Evolutionary conservation across 371 early-diverging fungal species (phyloP).

Genomic region (Mucor irregularis): DNA sequence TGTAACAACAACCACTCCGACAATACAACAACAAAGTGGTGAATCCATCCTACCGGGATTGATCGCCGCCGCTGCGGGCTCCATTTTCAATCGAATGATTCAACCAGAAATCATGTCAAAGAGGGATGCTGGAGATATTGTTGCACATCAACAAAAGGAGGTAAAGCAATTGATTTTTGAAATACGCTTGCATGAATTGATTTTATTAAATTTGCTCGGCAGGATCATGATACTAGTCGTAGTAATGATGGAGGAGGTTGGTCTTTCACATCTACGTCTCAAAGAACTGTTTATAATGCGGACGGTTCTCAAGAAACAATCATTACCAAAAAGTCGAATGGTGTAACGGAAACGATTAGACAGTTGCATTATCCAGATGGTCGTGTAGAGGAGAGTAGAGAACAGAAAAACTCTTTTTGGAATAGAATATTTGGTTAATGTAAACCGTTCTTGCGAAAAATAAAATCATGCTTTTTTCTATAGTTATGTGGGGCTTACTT

Average conservation of each 20-base stretch:
- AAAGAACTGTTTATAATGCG: slow-evolving; percentile 24
- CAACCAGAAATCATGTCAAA: no score
- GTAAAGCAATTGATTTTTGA: no score
- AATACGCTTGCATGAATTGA: no score
- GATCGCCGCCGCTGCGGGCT: no score
- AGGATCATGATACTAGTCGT: neutral
- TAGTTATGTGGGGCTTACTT: no score
- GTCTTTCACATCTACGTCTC: slow-evolving; percentile 35
- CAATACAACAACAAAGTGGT: neutral
- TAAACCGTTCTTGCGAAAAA: no score
- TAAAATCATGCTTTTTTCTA: no score
- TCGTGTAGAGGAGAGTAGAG: slow-evolving; percentile 30
- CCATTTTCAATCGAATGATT: no score
- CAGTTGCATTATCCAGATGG: slow-evolving; percentile 39
- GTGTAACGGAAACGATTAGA: slow-evolving; percentile 38
- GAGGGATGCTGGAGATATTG: no score
- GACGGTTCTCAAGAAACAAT: slow-evolving; percentile 43
- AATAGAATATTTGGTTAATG: slow-evolving; percentile 2
- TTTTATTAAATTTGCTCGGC: neutral
- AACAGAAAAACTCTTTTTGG: slow-evolving; percentile 19
- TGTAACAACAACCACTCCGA: neutral
- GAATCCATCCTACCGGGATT: no score
- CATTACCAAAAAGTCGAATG: slow-evolving; percentile 31
- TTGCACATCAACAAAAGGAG: no score
- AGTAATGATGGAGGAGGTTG: slow-evolving; percentile 11